Evolutionary conservation across 768 basidiomycete genomes (phyloP).

Genomic region (Lactarius hengduanensis): DNA sequence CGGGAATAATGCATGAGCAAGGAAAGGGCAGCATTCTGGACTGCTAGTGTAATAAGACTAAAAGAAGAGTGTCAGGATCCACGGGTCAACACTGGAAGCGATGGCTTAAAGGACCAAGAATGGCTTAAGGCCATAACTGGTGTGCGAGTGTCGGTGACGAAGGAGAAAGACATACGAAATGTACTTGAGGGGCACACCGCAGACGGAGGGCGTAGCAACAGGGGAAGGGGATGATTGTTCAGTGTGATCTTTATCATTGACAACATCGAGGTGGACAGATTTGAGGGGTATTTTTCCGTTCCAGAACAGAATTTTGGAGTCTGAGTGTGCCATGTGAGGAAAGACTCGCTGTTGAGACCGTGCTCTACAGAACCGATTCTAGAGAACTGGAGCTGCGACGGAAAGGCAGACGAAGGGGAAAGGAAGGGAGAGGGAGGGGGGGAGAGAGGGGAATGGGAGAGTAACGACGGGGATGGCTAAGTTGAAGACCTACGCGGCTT

Average conservation of each 20-base stretch:
- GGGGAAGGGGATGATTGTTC: slow-evolving; percentile 35
- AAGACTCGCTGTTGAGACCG: slow-evolving; percentile 7
- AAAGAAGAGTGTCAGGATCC: slow-evolving; percentile 11
- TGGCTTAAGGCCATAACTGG: neutral
- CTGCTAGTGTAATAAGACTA: slow-evolving; percentile 81
- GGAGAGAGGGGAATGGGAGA: no score
- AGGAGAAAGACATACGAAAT: slow-evolving; percentile 56
- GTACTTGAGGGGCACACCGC: slow-evolving; percentile 75
- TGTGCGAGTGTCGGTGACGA: neutral
- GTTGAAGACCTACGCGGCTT: neutral
- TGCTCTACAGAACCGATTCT: neutral
- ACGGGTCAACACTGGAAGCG: neutral
- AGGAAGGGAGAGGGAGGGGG: neutral
- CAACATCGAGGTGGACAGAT: slow-evolving; percentile 17
- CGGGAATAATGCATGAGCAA: slow-evolving; percentile 98
- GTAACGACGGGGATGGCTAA: neutral
- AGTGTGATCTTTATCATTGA: slow-evolving; percentile 5
- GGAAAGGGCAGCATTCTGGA: slow-evolving; percentile 88
- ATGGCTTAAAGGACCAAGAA: no score
- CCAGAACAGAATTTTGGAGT: slow-evolving; percentile 23
- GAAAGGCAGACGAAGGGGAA: neutral
- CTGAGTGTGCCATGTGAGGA: slow-evolving; percentile 20
- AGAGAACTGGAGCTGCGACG: neutral
- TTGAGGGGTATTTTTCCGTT: slow-evolving; percentile 18
- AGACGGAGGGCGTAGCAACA: slow-evolving; percentile 52